Evolutionary conservation across 1,139 yeast genomes (phyloP).

Genomic region (Suhomyces kunorum): DNA sequence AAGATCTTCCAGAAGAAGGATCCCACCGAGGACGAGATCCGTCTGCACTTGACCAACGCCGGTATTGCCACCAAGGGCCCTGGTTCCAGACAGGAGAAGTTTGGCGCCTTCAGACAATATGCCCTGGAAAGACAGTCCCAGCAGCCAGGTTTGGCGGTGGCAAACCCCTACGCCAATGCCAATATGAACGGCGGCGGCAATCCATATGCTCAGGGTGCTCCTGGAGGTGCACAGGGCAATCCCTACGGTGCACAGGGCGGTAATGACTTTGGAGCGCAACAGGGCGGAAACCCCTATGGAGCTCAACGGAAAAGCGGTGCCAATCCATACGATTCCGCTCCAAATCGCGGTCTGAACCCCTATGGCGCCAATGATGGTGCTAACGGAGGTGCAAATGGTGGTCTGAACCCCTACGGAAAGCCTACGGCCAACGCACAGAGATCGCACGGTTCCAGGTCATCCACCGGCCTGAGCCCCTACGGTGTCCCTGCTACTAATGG

Average conservation of each 20-base stretch:
- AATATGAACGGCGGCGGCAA: constrained; percentile 10
- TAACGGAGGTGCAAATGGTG: background rate
- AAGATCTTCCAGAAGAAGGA: constrained; percentile 64
- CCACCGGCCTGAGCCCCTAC: background rate
- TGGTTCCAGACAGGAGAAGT: constrained; percentile 50
- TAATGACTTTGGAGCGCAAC: constrained; percentile 13
- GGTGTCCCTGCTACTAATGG: background rate
- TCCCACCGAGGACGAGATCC: constrained; percentile 57
- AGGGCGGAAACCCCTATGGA: constrained; percentile 18
- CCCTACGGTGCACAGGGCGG: constrained; percentile 13
- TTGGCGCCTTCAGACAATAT: constrained; percentile 64
- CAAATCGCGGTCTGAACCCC: constrained; percentile 1
- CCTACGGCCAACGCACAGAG: background rate
- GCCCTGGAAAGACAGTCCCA: constrained; percentile 50
- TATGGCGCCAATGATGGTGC: background rate
- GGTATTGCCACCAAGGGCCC: constrained; percentile 53
- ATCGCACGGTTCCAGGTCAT: background rate
- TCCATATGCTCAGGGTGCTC: constrained; percentile 8
- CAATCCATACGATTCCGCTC: background rate
- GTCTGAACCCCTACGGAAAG: background rate
- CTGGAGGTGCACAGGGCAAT: constrained; percentile 5
- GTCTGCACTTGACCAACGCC: constrained; percentile 49
- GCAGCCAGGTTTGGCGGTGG: constrained; percentile 50
- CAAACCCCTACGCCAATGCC: constrained; percentile 44
- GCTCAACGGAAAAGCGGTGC: background rate